Conservation (phyloP, 345 rosid species). For the Dimocarpus longan region DNA sequence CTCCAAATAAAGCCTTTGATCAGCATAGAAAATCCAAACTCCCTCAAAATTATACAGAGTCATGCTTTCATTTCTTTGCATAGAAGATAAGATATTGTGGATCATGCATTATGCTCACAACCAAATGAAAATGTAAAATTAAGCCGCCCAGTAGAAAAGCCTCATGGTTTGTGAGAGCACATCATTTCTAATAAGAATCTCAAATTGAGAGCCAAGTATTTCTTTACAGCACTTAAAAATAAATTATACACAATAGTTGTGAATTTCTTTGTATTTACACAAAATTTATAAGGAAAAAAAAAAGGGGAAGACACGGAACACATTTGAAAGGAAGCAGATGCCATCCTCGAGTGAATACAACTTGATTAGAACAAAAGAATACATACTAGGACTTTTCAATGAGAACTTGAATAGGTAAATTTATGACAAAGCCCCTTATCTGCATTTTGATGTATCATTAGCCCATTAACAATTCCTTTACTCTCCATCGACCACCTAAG, state of each 20-base stretch:
- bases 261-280: conserved; percentile 8
- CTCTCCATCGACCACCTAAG: conserved; percentile 14
- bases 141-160: background rate
- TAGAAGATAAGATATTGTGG: no score
- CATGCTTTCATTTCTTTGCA: no score
- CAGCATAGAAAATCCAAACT: no score
- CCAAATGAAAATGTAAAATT: background rate
- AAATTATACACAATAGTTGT: conserved; percentile 5
- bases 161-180: background rate
- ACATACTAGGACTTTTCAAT: background rate
- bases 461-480: conserved; percentile 1
- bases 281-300: background rate
- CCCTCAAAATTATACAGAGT: no score
- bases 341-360: conserved; percentile 8
- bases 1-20: no score
- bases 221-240: conserved; percentile 13
- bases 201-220: conserved; percentile 1
- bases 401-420: background rate
- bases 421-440: background rate
- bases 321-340: background rate
- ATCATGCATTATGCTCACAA: background rate
- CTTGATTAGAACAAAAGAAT: background rate
- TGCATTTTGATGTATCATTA: background rate
- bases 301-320: background rate
- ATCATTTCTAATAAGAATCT: background rate